Evolutionary conservation across 306 rosid genomes (phyloP), one percentile per base, ranked within the genome.

Genomic region (Castanea mollissima): DNA sequence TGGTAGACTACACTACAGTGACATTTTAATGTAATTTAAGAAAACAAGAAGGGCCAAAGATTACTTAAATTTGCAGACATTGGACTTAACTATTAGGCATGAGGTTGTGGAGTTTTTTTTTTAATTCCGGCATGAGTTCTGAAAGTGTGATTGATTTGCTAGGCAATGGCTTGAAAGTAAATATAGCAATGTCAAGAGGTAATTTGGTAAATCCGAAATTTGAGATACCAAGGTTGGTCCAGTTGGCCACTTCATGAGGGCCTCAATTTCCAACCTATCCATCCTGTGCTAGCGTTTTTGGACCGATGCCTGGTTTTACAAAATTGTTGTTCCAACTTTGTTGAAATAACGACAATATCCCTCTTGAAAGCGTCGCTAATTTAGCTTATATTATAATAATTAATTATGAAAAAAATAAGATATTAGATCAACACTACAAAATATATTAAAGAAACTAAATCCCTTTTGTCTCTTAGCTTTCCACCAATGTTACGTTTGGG

Each of bases 221-320:
- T 2, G 19, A 44, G 57, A 32, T 60, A 15, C 31, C 63, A 5
- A 2, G 27, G 76, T n/a, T 51, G 65, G 57, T 2, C 4, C 41
- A 35, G 62, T 59, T 59, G 69, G 49, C 79, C 73, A 58, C 59
- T 79, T 34, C 78, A 60, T 46, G 77, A 54, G 79, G 58, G 31
- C 71, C 82, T 6, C 76, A 51, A 21, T 72, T 29, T 34, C 72
- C 51, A 73, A 38, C 72, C 54, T 13, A 27, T 15, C 68, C 5
- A 25, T 0, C 9, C 1, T 5, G 54, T 12, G 54, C 54, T 10
- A 49, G 16, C 54, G 15, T 1, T 1, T 21, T 5, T 21, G 18
- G 65, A 20, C 49, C 4, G 25, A 21, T n/a, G 13, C 8, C 4
- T 10, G 15, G 32, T 6, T 20, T 78, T 41, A 78, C 76, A 27